Base-by-base conservation (phyloP, 768 basidiomycete genomes). In the Hydnum rufescens region DNA sequence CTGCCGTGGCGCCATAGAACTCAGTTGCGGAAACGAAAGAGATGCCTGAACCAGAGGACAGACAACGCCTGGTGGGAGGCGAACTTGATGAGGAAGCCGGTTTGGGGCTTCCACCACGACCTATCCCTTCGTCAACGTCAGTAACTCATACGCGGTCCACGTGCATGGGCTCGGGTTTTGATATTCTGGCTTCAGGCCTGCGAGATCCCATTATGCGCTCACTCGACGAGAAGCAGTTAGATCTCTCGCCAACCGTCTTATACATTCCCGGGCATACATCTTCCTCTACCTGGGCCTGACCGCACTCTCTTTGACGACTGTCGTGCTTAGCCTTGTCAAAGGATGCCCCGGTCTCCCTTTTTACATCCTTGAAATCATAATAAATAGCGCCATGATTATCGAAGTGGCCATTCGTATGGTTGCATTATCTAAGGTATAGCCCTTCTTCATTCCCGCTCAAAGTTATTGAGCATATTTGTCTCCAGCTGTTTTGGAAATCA, bases 401-500 rank as follows among this genome's bases (percentile, higher is more conserved):
- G 95, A 99, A 69, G 95, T 99, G 18, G 73, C 72, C 1, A 83
- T 93, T 54, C 78, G 95, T 36, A 82, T 96, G 63, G 70, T 96
- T 54, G 95, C 95, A 1, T 84, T 95, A 60, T 93, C 93, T 55
- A 75, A 77, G 65, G 93, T 97, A 60, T 61, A 86, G 70, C 29
- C 31, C 18, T 30, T 18, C 44, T 48, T 32, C 48, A 5, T 46
- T n/a, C 19, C 42, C 36, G 31, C 51, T 18, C 25, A 18, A 48
- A 16, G 36, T 29, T 26, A 30, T 42, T 54, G 28, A 4, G 32
- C 36, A 18, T 49, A 50, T 39, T 54, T 46, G 51, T 1, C 53
- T 51, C 36, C 62, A 92, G 89, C 84, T 89, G 87, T 95, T 95
- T 70, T 92, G 87, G 87, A 83, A 76, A 63, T 85, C 86, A n/a